Evolutionary conservation across 805 yeast genomes (phyloP).

Genomic region (Saccharomyces kudriavzevii): DNA sequence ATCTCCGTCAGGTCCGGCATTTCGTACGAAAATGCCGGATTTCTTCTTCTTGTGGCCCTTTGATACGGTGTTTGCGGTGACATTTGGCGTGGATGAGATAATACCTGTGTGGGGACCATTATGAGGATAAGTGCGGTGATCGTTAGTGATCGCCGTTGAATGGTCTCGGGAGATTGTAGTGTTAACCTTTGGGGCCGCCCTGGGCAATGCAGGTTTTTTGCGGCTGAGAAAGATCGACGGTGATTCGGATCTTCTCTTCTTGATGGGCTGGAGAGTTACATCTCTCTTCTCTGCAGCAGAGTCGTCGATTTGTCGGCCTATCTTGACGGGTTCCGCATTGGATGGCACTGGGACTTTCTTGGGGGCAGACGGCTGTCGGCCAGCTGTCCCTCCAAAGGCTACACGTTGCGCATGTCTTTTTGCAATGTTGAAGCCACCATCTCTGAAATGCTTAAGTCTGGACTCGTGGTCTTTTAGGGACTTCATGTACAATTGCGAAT

Average conservation of each 20-base stretch:
- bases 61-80: not conserved
- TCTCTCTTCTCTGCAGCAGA: not conserved
- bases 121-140: not conserved
- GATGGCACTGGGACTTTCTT: not conserved
- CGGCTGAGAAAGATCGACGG: constrained; percentile 16
- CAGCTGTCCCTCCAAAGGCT: constrained; percentile 30
- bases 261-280: not conserved
- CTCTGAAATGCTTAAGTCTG: constrained; percentile 16
- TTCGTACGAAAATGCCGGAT: constrained; percentile 15
- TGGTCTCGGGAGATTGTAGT: not conserved
- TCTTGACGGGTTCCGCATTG: not conserved
- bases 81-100: not conserved
- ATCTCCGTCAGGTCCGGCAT: not conserved
- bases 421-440: constrained; percentile 10
- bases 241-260: constrained; percentile 11
- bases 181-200: not conserved
- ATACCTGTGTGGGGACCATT: not conserved
- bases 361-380: constrained; percentile 6
- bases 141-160: not conserved
- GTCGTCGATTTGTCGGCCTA: not conserved
- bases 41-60: constrained; percentile 11
- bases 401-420: constrained; percentile 17
- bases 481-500: constrained; percentile 12
- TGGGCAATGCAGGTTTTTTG: constrained; percentile 8
- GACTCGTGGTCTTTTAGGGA: constrained; percentile 15